Evolutionary conservation across 192 early-diverging fungal genomes (phyloP).

Genomic region (Coemansia sp.): DNA sequence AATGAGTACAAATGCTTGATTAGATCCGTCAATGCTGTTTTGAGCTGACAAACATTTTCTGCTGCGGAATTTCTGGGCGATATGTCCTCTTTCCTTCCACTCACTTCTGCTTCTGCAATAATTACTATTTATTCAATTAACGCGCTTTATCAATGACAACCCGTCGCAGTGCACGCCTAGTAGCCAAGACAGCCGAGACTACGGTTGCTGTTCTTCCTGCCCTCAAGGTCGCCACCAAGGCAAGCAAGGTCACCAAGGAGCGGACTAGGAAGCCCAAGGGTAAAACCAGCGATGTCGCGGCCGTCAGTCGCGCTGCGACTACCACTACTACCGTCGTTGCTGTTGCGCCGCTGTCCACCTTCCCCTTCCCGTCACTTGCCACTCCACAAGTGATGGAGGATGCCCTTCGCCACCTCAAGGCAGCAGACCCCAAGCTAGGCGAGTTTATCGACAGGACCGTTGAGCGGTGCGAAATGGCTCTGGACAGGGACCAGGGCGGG

Average conservation of each 20-base stretch:
- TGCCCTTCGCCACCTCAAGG: conserved; percentile 50
- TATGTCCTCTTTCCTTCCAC: conserved; percentile 1
- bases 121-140: neutral
- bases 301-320: neutral
- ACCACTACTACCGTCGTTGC: neutral
- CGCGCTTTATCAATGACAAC: conserved; percentile 10
- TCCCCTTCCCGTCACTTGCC: conserved; percentile 11
- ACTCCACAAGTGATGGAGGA: conserved; percentile 26
- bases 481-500: conserved; percentile 24
- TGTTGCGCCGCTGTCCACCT: neutral
- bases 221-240: neutral
- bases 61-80: neutral
- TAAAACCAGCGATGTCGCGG: neutral
- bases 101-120: neutral
- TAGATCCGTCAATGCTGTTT: neutral
- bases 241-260: conserved; percentile 9
- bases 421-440: conserved; percentile 52
- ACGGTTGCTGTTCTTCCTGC: neutral
- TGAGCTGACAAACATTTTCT: neutral
- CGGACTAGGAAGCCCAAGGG: conserved; percentile 8
- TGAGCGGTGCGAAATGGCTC: conserved; percentile 30
- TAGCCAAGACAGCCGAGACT: conserved; percentile 13
- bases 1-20: neutral
- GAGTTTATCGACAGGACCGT: conserved; percentile 39
- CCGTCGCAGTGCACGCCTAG: conserved; percentile 37